Percentiles rank a stretch among this genome's conserved stretches.
These are phyloP conservation scores for Coniochaeta pulveracea DNA, from an alignment of 2,329 filamentous ascomycete genomes.

Conservation along the genomic window DNA sequence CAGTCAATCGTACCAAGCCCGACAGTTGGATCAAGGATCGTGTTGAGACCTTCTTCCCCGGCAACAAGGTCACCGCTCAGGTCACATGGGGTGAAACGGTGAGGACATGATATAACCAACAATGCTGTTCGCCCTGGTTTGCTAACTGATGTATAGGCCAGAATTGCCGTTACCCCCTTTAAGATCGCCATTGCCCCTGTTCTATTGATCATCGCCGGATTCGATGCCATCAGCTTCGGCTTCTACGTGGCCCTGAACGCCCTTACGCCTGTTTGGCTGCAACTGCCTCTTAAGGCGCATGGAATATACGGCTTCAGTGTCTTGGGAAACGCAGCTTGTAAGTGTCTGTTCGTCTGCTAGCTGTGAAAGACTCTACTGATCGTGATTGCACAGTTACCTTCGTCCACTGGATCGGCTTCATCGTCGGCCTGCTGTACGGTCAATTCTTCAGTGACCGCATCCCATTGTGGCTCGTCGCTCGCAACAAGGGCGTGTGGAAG, in stretches of 20 bases:
- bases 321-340: slow-evolving; percentile 22
- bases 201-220: slow-evolving; percentile 24
- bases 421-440: slow-evolving; percentile 22
- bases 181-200: slow-evolving; percentile 20
- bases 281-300: slow-evolving; percentile 20
- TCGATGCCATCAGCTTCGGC: slow-evolving; percentile 22
- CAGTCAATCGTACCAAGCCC: slow-evolving; percentile 11
- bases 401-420: slow-evolving; percentile 26
- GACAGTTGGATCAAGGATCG: slow-evolving; percentile 14
- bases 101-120: too few species aligned
- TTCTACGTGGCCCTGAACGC: slow-evolving; percentile 21
- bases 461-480: slow-evolving; percentile 20
- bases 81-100: slow-evolving; percentile 9
- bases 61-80: slow-evolving; percentile 9
- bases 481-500: slow-evolving; percentile 20
- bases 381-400: slow-evolving; percentile 17
- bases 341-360: slow-evolving; percentile 1
- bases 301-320: slow-evolving; percentile 30
- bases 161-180: slow-evolving; percentile 13
- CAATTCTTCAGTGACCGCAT: slow-evolving; percentile 25
- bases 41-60: slow-evolving; percentile 18
- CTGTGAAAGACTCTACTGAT: neutral
- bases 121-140: too few species aligned
- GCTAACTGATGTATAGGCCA: slow-evolving; percentile 5
- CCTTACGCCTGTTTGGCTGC: slow-evolving; percentile 24